Percentiles rank a stretch among this genome's conserved stretches.
Evolutionary conservation across 352 stramenopile species (phyloP).

Genomic region (Globisporangium carolinianum): DNA sequence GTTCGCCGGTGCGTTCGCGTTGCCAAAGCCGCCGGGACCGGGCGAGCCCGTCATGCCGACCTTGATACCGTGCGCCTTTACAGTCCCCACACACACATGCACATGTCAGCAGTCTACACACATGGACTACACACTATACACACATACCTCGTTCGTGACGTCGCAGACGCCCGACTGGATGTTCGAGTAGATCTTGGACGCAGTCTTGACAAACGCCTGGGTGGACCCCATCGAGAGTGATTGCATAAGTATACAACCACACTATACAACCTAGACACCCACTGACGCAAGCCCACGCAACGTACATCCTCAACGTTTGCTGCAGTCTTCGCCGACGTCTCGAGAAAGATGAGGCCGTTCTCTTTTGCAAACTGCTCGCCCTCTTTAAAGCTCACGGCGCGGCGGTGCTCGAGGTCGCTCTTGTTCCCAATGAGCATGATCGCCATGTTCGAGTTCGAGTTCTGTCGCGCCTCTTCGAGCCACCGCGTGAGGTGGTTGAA

Average conservation of each 20-base stretch:
- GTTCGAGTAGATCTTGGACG: slow-evolving; percentile 95
- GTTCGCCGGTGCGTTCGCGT: slow-evolving; percentile 58
- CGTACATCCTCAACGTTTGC: slow-evolving; percentile 98
- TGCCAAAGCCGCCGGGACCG: slow-evolving; percentile 70
- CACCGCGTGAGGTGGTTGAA: slow-evolving; percentile 99
- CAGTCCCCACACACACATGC: neutral
- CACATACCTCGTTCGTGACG: slow-evolving; percentile 88
- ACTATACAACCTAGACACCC: neutral
- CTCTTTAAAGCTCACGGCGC: slow-evolving; percentile 96
- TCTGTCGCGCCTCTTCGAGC: slow-evolving; percentile 98
- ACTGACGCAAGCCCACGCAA: slow-evolving; percentile 3
- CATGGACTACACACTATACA: neutral
- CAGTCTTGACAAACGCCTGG: slow-evolving; percentile 93
- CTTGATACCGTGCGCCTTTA: slow-evolving; percentile 83
- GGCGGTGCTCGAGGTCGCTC: slow-evolving; percentile 94
- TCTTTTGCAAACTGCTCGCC: slow-evolving; percentile 98
- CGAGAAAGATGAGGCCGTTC: slow-evolving; percentile 99
- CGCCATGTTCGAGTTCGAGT: slow-evolving; percentile 98
- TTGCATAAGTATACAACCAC: too few relatives aligned
- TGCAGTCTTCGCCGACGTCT: slow-evolving; percentile 98
- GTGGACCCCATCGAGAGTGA: too few relatives aligned
- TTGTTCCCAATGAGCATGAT: slow-evolving; percentile 99
- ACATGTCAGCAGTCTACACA: neutral
- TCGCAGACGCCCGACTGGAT: slow-evolving; percentile 93
- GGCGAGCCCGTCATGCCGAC: slow-evolving; percentile 82